Evolutionary conservation across 2,329 filamentous ascomycete species (phyloP), one percentile per base, ranked within the genome.

Genomic region (Colletotrichum cereale): DNA sequence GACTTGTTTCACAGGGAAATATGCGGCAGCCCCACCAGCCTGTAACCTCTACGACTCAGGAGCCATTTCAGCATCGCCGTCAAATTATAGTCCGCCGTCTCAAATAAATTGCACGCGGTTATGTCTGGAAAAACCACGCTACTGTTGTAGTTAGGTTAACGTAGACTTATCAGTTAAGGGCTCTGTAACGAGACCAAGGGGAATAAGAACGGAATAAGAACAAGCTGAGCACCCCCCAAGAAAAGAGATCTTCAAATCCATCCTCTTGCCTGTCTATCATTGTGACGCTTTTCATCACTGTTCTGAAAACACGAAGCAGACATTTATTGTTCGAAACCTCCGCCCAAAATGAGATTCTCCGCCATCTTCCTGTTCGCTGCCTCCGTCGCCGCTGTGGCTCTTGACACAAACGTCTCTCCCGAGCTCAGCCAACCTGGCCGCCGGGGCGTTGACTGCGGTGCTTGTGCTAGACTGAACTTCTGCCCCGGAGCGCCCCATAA

Each of bases 401-500:
- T 71, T 16, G 57, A 67, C 42, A 71, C 64, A 24, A 42, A 62
- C 3, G 64, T 71, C 11, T 24, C 64, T 16, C 57, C 64, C 14
- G n/a, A 61, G 5, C 68, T 71, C 52, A 62, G 58, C 57, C 48
- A 62, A 52, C 68, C 68, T 2, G 68, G 68, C 36, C 68, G 68
- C 16, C 68, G 68, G 6, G 63, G 56, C 8, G 64, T 71, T 10
- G 64, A 67, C 57, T 71, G 68, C 18, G 68, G 57, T 1, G 64
- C 68, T 18, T 71, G 68, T 18, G 64, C 50, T 4, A 26, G 64
- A 7, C 50, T 67, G 40, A 58, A 67, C 64, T 71, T 71, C 29
- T 71, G 67, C 50, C 67, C 67, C 2, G 67, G 67, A 21, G 52
- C 52, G 67, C 67, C 67, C 3, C 62, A 67, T 3, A 71, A 71